Percentiles rank a stretch among this genome's conserved stretches.
Conservation (phyloP, 768 basidiomycete species). For the Lyophyllum atratum region DNA sequence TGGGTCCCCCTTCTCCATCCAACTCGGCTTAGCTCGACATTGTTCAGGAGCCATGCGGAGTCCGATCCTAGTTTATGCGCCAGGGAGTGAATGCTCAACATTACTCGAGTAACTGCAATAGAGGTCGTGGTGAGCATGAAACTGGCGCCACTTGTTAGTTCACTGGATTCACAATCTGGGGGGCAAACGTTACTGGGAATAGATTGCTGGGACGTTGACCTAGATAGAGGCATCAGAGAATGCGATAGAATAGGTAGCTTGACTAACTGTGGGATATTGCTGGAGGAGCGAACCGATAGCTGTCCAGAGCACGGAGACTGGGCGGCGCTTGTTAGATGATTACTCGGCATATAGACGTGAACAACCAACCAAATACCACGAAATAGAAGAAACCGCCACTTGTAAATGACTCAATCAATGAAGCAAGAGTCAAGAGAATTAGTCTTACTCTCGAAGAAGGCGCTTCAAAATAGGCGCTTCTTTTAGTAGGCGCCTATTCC, state of each 20-base stretch:
- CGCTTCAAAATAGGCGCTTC: slow-evolving; percentile 33
- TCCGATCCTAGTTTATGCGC: slow-evolving; percentile 41
- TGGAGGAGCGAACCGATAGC: slow-evolving; percentile 34
- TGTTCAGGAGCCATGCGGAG: slow-evolving; percentile 44
- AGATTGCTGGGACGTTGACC: slow-evolving; percentile 40
- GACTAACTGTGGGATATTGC: slow-evolving; percentile 28
- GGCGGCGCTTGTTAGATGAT: not conserved
- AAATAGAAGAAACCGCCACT: slow-evolving; percentile 45
- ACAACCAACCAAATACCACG: slow-evolving; percentile 35
- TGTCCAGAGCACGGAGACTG: slow-evolving; percentile 34
- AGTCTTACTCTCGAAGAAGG: slow-evolving; percentile 39
- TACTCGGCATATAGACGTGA: not conserved
- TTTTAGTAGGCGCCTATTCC: slow-evolving; percentile 31
- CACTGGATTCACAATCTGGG: not conserved
- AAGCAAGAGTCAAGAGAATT: not conserved
- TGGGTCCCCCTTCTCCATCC: slow-evolving; percentile 35
- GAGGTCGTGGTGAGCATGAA: slow-evolving; percentile 29
- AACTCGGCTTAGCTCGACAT: slow-evolving; percentile 46
- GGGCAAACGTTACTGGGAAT: slow-evolving; percentile 29
- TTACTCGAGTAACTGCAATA: slow-evolving; percentile 28
- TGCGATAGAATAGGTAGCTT: not conserved
- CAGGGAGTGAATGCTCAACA: slow-evolving; percentile 38
- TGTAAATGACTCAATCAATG: not conserved
- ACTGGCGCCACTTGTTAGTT: slow-evolving; percentile 13
- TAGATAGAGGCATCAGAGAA: slow-evolving; percentile 8